phyloP scores from a whole-genome alignment of 1,284 basidiomycete genomes.

The Cystobasidium slooffiae region DNA sequence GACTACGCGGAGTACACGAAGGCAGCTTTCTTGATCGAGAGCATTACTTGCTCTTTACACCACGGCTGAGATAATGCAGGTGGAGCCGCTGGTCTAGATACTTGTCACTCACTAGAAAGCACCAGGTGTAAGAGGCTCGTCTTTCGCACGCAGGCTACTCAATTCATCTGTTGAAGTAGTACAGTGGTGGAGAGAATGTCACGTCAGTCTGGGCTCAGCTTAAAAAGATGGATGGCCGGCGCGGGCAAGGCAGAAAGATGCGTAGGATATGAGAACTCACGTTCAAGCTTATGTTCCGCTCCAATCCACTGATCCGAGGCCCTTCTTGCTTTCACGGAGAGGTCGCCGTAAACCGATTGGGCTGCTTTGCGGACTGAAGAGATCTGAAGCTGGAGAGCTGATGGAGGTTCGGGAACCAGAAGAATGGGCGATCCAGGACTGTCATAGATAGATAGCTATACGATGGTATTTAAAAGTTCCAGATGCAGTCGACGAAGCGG shows the following conservation, averaged over 20 bases:
- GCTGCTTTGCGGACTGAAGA: slow-evolving; percentile 35
- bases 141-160: slow-evolving; percentile 46
- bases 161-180: slow-evolving; percentile 47
- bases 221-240: too few species aligned
- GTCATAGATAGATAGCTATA: slow-evolving; percentile 41
- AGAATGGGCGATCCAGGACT: slow-evolving; percentile 24
- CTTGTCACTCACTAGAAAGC: slow-evolving; percentile 45
- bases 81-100: slow-evolving; percentile 46
- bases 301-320: slow-evolving; percentile 51
- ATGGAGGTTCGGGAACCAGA: slow-evolving; percentile 25
- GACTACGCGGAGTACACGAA: neutral
- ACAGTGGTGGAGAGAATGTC: neutral
- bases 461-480: too few species aligned
- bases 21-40: neutral
- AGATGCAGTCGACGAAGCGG: too few species aligned
- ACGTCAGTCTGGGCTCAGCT: neutral
- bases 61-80: neutral
- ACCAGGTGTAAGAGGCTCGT: slow-evolving; percentile 46
- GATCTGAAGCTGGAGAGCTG: slow-evolving; percentile 31
- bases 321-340: slow-evolving; percentile 6
- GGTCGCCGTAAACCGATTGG: slow-evolving; percentile 21
- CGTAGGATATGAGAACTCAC: slow-evolving; percentile 36
- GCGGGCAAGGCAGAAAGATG: too few species aligned
- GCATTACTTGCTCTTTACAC: too few species aligned
- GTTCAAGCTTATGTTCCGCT: slow-evolving; percentile 53